Percentiles rank a stretch among this genome's conserved stretches.
Conservation (phyloP, 2,329 filamentous ascomycete species). For the Alternaria solani region DNA sequence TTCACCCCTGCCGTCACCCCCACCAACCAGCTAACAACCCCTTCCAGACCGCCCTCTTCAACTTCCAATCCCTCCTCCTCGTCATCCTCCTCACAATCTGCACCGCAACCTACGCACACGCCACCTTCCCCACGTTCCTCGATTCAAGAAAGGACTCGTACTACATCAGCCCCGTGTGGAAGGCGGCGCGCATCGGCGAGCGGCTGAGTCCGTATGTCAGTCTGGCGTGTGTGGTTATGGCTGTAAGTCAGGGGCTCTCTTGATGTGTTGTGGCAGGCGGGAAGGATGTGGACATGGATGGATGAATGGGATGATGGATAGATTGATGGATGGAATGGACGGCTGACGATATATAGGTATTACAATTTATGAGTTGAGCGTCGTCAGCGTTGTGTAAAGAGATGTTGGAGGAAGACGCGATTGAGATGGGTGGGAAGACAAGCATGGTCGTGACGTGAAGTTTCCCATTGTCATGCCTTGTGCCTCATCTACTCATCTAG, state of each 20-base stretch:
- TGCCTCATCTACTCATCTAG: too few species aligned
- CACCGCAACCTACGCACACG: conserved; percentile 92
- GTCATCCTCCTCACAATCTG: conserved; percentile 95
- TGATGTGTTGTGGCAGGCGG: too few species aligned
- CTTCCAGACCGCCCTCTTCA: conserved; percentile 89
- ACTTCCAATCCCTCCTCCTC: conserved; percentile 95
- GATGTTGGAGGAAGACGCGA: neutral
- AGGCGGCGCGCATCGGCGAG: conserved; percentile 91
- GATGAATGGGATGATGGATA: neutral
- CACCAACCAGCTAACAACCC: neutral
- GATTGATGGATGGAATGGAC: neutral
- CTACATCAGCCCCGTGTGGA: conserved; percentile 90
- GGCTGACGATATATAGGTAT: conserved; percentile 23
- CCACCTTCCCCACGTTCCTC: conserved; percentile 86
- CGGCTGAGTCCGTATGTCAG: conserved; percentile 94
- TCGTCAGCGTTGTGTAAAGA: neutral
- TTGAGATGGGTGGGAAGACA: neutral
- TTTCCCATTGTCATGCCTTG: too few species aligned
- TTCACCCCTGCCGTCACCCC: neutral
- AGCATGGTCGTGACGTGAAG: neutral
- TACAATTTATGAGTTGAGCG: conserved; percentile 40
- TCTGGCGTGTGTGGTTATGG: conserved; percentile 92
- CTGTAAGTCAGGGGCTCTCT: conserved; percentile 62
- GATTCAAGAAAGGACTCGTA: conserved; percentile 89
- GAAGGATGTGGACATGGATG: neutral